Evolutionary conservation across 768 basidiomycete genomes (phyloP).

Genomic region (Kwoniella mangroviensis): DNA sequence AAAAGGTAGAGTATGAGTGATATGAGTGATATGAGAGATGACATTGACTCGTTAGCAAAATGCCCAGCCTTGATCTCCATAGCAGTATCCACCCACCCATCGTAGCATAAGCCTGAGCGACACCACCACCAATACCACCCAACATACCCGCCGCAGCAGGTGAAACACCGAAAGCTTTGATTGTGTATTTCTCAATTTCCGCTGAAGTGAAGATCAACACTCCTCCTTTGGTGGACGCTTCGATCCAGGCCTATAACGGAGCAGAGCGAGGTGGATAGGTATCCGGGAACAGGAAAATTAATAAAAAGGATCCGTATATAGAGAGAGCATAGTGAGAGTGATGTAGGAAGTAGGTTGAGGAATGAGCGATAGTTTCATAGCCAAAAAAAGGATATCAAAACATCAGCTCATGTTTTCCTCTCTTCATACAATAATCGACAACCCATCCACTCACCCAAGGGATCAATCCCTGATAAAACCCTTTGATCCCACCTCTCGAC

Average conservation of each 20-base stretch:
- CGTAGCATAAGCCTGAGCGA: constrained; percentile 98
- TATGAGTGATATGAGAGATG: background rate
- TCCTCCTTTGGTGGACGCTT: constrained; percentile 96
- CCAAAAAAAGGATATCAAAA: background rate
- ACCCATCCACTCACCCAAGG: constrained; percentile 76
- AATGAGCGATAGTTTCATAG: background rate
- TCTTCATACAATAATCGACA: background rate
- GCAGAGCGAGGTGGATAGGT: background rate
- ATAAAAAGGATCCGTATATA: no score
- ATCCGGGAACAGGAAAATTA: no score
- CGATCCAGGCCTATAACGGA: constrained; percentile 86
- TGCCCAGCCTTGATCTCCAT: background rate
- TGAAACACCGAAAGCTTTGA: constrained; percentile 70
- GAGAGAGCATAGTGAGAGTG: background rate
- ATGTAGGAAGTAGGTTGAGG: background rate
- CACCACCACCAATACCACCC: constrained; percentile 96
- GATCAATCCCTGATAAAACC: constrained; percentile 97
- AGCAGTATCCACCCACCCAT: constrained; percentile 74
- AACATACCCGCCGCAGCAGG: constrained; percentile 84
- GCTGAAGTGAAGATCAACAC: constrained; percentile 95
- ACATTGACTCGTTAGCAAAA: background rate
- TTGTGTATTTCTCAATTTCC: constrained; percentile 77
- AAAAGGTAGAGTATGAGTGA: no score
- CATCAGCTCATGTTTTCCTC: background rate
- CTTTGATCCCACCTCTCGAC: constrained; percentile 83